phyloP scores from a whole-genome alignment of 768 basidiomycete genomes.

The Cyclocybe aegerita region DNA sequence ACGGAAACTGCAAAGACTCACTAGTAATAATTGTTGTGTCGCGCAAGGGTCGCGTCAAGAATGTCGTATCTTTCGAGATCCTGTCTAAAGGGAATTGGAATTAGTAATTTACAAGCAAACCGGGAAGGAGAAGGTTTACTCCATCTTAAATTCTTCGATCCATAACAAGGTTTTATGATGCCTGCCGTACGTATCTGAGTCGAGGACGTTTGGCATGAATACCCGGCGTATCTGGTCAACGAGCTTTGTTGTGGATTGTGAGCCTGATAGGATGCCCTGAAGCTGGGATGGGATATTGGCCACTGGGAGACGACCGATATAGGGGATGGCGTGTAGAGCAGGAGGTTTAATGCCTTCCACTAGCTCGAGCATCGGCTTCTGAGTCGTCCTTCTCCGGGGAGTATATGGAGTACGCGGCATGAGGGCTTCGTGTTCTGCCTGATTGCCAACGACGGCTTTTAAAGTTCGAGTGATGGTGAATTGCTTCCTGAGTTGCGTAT shows the following conservation, averaged over 20 bases:
- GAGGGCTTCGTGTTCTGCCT: slow-evolving; percentile 43
- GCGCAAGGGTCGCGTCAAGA: slow-evolving; percentile 26
- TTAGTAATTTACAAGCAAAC: no score
- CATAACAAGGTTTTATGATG: slow-evolving; percentile 49
- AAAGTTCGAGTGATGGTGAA: slow-evolving; percentile 52
- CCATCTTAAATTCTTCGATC: slow-evolving; percentile 50
- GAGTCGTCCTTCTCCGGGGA: slow-evolving; percentile 31
- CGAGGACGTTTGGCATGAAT: slow-evolving; percentile 47
- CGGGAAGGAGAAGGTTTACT: slow-evolving; percentile 26
- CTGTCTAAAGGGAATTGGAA: no score
- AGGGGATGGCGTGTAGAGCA: slow-evolving; percentile 39
- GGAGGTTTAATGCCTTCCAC: slow-evolving; percentile 44
- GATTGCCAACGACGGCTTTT: slow-evolving; percentile 44
- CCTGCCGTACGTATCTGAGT: no score
- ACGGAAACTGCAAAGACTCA: slow-evolving; percentile 17
- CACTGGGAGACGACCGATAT: slow-evolving; percentile 36
- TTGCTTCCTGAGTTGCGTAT: slow-evolving; percentile 35
- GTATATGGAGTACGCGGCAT: slow-evolving; percentile 46
- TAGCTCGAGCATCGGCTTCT: slow-evolving; percentile 31
- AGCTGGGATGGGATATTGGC: slow-evolving; percentile 39
- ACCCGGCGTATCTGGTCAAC: slow-evolving; percentile 27
- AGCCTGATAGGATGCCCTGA: slow-evolving; percentile 25
- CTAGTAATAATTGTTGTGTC: slow-evolving; percentile 37
- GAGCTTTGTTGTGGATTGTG: slow-evolving; percentile 26
- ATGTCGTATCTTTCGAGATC: slow-evolving; percentile 42